Evolutionary conservation across 345 rosid species (phyloP).

Genomic region (Moringa oleifera): DNA sequence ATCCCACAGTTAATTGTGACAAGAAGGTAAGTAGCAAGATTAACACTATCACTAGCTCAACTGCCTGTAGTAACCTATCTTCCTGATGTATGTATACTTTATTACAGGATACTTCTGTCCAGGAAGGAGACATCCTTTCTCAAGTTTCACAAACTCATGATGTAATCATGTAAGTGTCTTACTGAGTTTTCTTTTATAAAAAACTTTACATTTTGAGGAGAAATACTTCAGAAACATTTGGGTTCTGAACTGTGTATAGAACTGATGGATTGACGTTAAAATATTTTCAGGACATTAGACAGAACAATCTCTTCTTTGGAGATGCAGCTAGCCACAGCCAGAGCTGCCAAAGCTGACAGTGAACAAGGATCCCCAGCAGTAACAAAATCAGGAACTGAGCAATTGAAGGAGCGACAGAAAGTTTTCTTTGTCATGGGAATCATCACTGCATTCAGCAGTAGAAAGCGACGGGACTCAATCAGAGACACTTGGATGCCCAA

Average conservation of each 20-base stretch:
- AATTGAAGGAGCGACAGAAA: conserved; percentile 46
- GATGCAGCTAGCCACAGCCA: conserved; percentile 73
- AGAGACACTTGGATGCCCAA: conserved; percentile 75
- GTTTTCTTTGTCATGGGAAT: conserved; percentile 80
- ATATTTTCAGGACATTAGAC: conserved; percentile 55
- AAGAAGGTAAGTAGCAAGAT: conserved; percentile 51
- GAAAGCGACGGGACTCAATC: conserved; percentile 75
- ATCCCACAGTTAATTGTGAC: conserved; percentile 57
- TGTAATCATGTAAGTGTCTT: conserved; percentile 62
- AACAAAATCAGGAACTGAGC: conserved; percentile 35
- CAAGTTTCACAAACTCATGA: conserved; percentile 90
- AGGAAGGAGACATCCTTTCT: conserved; percentile 70
- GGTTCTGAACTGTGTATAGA: neutral
- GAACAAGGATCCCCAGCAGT: conserved; percentile 35
- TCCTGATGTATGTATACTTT: conserved; percentile 13
- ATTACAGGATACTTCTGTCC: conserved; percentile 42
- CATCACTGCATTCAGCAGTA: conserved; percentile 76
- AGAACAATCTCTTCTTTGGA: conserved; percentile 70
- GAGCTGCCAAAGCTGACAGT: conserved; percentile 45
- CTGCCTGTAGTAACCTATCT: conserved; percentile 7
- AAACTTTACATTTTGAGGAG: conserved; percentile 1
- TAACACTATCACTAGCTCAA: conserved; percentile 8
- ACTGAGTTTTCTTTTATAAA: neutral
- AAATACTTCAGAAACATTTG: neutral
- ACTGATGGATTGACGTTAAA: conserved; percentile 3